Conservation (phyloP, 345 rosid genomes). For the Clausena lansium region DNA sequence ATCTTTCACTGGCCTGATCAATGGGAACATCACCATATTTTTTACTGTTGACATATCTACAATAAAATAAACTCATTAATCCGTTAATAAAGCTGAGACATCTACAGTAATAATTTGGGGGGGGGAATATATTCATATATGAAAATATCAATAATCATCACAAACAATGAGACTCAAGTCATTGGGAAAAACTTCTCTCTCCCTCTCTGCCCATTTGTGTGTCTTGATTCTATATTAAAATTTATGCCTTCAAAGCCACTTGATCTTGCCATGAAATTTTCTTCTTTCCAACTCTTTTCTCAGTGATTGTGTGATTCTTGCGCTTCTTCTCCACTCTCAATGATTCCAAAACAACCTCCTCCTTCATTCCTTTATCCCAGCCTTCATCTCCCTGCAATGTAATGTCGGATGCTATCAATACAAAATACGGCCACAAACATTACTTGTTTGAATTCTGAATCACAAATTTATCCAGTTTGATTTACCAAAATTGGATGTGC, state of each 20-base stretch:
- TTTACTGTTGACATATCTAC: too few relatives aligned
- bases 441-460: not conserved
- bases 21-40: conserved; percentile 2
- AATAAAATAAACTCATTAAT: too few relatives aligned
- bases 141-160: too few relatives aligned
- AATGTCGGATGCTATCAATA: not conserved
- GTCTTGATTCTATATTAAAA: not conserved
- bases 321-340: conserved; percentile 17
- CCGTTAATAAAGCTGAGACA: not conserved
- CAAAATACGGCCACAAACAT: not conserved
- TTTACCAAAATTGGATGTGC: conserved; percentile 20
- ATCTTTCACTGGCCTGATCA: not conserved
- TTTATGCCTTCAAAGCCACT: conserved; percentile 16
- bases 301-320: conserved; percentile 9
- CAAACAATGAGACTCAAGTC: not conserved
- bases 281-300: conserved; percentile 30
- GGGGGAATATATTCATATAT: too few relatives aligned
- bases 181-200: not conserved
- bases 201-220: too few relatives aligned
- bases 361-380: not conserved
- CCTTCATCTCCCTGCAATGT: conserved; percentile 19
- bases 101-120: too few relatives aligned
- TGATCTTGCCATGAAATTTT: conserved; percentile 43
- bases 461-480: not conserved
- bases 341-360: conserved; percentile 6